Evolutionary conservation across 2,329 filamentous ascomycete genomes (phyloP).

Genomic region (Ophiocordyceps camponoti-saundersi): DNA sequence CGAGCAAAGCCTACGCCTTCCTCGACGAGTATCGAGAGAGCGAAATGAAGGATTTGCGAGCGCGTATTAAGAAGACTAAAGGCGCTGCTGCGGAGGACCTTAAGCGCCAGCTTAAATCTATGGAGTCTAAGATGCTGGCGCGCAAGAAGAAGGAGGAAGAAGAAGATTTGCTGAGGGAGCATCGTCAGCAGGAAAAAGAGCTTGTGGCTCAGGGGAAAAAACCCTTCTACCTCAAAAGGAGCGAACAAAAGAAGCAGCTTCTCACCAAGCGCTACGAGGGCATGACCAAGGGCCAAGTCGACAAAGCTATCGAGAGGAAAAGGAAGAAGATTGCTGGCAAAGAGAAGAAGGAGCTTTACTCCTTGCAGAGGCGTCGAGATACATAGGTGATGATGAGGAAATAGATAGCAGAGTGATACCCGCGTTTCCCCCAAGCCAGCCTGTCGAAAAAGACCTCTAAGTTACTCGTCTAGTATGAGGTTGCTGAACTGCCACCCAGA

Average conservation of each 20-base stretch:
- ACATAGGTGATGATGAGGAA: neutral
- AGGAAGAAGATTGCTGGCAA: conserved; percentile 77
- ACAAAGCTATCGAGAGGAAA: conserved; percentile 70
- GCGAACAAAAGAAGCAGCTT: conserved; percentile 76
- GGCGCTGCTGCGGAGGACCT: conserved; percentile 48
- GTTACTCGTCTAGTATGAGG: too few species aligned
- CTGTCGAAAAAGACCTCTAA: too few species aligned
- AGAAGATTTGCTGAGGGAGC: conserved; percentile 52
- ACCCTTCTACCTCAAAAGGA: conserved; percentile 85
- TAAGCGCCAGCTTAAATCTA: conserved; percentile 56
- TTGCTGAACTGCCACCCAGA: too few species aligned
- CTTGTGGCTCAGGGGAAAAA: conserved; percentile 74
- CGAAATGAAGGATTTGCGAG: conserved; percentile 65
- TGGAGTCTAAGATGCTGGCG: conserved; percentile 63
- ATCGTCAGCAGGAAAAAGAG: conserved; percentile 71
- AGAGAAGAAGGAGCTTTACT: conserved; percentile 60
- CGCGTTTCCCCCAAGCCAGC: too few species aligned
- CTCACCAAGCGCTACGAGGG: conserved; percentile 63
- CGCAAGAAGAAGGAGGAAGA: conserved; percentile 53
- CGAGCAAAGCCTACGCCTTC: conserved; percentile 68
- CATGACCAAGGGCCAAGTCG: conserved; percentile 73
- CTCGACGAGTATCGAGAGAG: conserved; percentile 67
- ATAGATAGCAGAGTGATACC: neutral
- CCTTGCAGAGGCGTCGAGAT: conserved; percentile 14
- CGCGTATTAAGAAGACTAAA: conserved; percentile 48